Evolutionary conservation across 2,329 filamentous ascomycete species (phyloP).

Genomic region (Aspergillus aculeatus): DNA sequence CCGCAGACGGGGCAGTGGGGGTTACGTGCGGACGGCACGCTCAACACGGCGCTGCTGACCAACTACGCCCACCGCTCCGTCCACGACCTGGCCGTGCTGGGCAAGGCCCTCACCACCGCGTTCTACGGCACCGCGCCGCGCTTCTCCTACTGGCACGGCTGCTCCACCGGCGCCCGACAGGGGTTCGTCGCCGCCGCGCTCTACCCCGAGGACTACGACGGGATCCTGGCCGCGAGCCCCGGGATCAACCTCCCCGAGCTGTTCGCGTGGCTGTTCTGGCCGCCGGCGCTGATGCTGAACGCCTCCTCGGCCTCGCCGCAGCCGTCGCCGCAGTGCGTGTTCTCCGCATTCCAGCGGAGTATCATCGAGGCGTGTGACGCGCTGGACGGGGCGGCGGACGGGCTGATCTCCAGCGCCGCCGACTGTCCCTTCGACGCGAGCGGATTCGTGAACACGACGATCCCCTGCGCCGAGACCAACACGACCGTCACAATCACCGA

Average conservation of each 20-base stretch:
- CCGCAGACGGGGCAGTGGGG: slow-evolving; percentile 1
- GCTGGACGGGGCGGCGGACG: slow-evolving; percentile 27
- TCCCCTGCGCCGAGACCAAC: neutral
- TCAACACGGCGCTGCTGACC: slow-evolving; percentile 3
- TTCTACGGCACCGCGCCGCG: slow-evolving; percentile 3
- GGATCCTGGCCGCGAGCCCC: slow-evolving; percentile 25
- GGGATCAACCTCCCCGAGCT: slow-evolving; percentile 14
- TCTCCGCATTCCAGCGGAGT: slow-evolving; percentile 12
- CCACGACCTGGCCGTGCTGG: slow-evolving; percentile 6
- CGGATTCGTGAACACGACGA: neutral
- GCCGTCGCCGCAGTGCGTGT: slow-evolving; percentile 12
- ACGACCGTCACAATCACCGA: neutral
- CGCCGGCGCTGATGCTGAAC: slow-evolving; percentile 14
- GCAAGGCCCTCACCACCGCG: slow-evolving; percentile 4
- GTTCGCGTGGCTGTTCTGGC: slow-evolving; percentile 13
- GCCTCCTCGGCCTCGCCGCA: neutral
- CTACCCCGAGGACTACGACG: slow-evolving; percentile 25
- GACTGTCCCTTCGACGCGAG: slow-evolving; percentile 6
- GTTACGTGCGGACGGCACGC: neutral
- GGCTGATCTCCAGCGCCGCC: slow-evolving; percentile 20
- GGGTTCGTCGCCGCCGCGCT: slow-evolving; percentile 18
- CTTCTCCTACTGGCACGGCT: slow-evolving; percentile 15
- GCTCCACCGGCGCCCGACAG: slow-evolving; percentile 22
- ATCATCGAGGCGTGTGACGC: slow-evolving; percentile 22
- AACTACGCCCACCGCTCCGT: slow-evolving; percentile 6